Base-by-base conservation (phyloP, 768 basidiomycete genomes). In the Dacryopinax spathularia region DNA sequence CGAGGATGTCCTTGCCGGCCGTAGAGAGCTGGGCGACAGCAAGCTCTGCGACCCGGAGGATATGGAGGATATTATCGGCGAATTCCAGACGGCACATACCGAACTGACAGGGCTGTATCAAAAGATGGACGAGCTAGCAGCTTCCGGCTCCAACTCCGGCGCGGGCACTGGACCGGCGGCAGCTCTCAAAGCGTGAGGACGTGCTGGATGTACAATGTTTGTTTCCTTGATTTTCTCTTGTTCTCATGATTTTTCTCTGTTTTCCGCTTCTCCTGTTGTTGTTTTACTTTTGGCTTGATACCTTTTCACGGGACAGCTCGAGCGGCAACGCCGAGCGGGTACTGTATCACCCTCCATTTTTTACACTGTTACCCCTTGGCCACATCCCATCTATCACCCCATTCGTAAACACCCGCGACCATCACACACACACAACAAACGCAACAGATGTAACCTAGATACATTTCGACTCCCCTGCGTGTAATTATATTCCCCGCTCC, bases 311-410 rank as follows among this genome's bases (percentile, higher is more conserved):
- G 48, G 48, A 56, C 48, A 56, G 48, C 48, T 56, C 15, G 48
- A 56, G 48, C 48, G n/a, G n/a, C n/a, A n/a, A 56, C 48, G 25
- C 6, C 39, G 22, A 22, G 48, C 10, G 9, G 10, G 48, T 29
- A n/a, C 31, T 56, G 48, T 56, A 56, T 56, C 31, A 56, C 48
- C 48, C 25, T n/a, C n/a, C 43, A 44, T 27, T 56, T 56, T 29
- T 56, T n/a, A n/a, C 48, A 56, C 48, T 29, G 48, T 56, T 56
- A 56, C 48, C 48, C 48, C 25, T 56, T 56, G 31, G 25, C 48
- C 48, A 56, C 48, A 56, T 56, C 48, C 20, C 48, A 56, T 56
- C 29, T 29, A 56, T 31, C 48, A 37, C 48, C 25, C 29, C 12
- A 15, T 56, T 29, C 29, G 20, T 10, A 56, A 56, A 27, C 48